phyloP scores from a whole-genome alignment of 345 rosid genomes.

The Hibiscus tridactylites region DNA sequence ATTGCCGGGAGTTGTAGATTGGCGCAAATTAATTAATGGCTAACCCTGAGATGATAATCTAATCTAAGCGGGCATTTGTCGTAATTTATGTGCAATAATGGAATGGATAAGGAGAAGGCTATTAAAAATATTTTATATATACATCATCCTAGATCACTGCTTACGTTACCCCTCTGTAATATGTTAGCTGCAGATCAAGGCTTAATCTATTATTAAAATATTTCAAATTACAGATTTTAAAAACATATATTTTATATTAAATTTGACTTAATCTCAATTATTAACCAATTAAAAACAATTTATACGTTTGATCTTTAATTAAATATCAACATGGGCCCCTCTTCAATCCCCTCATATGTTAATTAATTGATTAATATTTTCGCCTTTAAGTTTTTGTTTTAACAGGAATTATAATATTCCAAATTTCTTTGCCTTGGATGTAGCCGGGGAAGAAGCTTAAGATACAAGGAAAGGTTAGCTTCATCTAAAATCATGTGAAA shows the following conservation, averaged over 20 bases:
- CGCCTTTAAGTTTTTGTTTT: not conserved
- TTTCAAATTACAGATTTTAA: not conserved
- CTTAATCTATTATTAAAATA: not conserved
- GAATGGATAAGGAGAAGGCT: conserved; percentile 7
- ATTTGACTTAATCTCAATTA: not conserved
- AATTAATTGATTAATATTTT: not conserved
- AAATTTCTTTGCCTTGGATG: not conserved
- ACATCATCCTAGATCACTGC: not conserved
- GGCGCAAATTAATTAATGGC: not conserved
- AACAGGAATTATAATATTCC: not conserved
- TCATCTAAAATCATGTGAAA: not conserved
- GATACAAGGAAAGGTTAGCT: not conserved
- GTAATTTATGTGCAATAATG: conserved; percentile 7
- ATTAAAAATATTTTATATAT: not conserved
- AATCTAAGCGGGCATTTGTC: conserved; percentile 13
- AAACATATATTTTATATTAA: not conserved
- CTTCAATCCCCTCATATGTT: not conserved
- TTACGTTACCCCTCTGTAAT: not conserved
- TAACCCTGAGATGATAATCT: not conserved
- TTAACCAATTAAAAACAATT: not conserved
- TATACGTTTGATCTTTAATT: not conserved
- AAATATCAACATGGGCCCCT: not conserved
- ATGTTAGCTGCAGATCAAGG: not conserved
- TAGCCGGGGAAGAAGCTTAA: conserved; percentile 3
- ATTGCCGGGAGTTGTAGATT: not conserved